Evolutionary conservation across 1,284 basidiomycete genomes (phyloP).

Genomic region (Exsudoporus floridanus): DNA sequence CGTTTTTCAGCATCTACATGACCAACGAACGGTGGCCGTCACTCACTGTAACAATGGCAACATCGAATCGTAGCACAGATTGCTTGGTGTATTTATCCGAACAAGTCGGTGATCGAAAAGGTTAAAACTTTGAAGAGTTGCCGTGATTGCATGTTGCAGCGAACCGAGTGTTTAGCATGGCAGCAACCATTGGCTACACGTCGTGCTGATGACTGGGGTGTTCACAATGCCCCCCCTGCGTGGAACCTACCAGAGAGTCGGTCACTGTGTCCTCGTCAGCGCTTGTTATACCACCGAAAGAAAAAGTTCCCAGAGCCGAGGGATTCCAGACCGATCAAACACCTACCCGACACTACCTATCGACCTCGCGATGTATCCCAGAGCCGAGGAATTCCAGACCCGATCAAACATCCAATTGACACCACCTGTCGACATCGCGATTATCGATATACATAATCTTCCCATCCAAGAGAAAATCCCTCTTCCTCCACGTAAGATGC

Average conservation of each 20-base stretch:
- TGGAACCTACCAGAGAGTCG: background rate
- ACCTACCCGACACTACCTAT: slow-evolving; percentile 1
- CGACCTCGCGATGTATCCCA: slow-evolving; percentile 10
- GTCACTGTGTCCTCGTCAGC: background rate
- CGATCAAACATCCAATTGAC: slow-evolving; percentile 10
- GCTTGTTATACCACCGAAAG: slow-evolving; percentile 3
- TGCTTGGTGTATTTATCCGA: background rate
- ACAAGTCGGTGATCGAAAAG: slow-evolving; percentile 18
- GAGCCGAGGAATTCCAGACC: slow-evolving; percentile 19
- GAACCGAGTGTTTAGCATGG: background rate
- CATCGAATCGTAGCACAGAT: background rate
- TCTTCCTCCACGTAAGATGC: slow-evolving; percentile 26
- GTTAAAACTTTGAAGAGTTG: slow-evolving; percentile 21
- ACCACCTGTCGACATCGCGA: slow-evolving; percentile 11
- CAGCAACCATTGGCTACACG: background rate
- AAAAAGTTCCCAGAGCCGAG: background rate
- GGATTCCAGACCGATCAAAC: slow-evolving; percentile 6
- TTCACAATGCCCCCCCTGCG: background rate
- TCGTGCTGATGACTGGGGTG: slow-evolving; percentile 1
- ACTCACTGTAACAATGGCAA: background rate
- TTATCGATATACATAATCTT: slow-evolving; percentile 21
- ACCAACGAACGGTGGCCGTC: background rate
- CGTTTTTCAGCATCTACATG: background rate
- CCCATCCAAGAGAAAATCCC: slow-evolving; percentile 20
- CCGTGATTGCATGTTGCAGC: slow-evolving; percentile 5